Evolutionary conservation across 257 asterid genomes (phyloP).

Genomic region (Thymus mandschuricus): DNA sequence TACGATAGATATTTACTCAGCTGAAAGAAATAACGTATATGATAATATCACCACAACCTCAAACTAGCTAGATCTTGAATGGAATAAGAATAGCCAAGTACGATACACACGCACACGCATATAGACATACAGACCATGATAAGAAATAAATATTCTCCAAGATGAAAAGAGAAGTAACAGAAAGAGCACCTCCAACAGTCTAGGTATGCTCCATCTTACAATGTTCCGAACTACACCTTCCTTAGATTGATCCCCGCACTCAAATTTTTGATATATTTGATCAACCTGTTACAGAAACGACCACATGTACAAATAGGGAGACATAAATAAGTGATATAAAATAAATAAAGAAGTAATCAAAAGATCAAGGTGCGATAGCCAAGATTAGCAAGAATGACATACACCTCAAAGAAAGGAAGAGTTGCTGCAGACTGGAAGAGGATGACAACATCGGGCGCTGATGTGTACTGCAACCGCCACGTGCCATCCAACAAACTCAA

Average conservation of each 20-base stretch:
- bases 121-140: not conserved
- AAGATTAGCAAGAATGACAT: constrained; percentile 8
- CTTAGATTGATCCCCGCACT: constrained; percentile 53
- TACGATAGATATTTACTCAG: not conserved
- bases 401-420: constrained; percentile 80
- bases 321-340: too few species aligned
- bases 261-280: constrained; percentile 83
- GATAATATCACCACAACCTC: not conserved
- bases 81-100: not conserved
- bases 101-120: not conserved
- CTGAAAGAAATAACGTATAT: not conserved
- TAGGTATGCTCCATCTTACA: constrained; percentile 80
- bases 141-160: constrained; percentile 11
- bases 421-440: constrained; percentile 76
- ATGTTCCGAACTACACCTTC: constrained; percentile 73
- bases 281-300: constrained; percentile 51
- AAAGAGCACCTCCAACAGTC: constrained; percentile 61
- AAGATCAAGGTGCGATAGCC: constrained; percentile 2
- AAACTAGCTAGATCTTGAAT: not conserved
- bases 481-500: constrained; percentile 75
- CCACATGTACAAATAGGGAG: not conserved
- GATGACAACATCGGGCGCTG: constrained; percentile 82
- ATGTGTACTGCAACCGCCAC: constrained; percentile 94
- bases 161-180: not conserved
- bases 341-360: not conserved